phyloP scores from a whole-genome alignment of 2,329 filamentous ascomycete genomes.

The Fusarium siculi region DNA sequence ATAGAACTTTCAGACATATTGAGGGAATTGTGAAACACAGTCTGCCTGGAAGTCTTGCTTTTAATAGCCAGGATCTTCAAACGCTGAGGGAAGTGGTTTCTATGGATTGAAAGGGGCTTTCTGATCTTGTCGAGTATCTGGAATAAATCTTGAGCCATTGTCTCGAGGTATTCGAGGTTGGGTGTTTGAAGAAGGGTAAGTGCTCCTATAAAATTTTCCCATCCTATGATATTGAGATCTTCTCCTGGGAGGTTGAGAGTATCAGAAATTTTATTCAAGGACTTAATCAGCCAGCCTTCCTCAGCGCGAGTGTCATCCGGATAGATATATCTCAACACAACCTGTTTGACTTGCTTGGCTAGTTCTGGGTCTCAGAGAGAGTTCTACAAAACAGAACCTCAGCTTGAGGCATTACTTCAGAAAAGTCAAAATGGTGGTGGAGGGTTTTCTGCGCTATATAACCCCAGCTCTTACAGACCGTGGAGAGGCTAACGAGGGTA shows the following conservation, averaged over 20 bases:
- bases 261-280: background rate
- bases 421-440: slow-evolving; percentile 9
- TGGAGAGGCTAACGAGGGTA: background rate
- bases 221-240: rapidly evolving
- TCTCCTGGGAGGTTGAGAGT: background rate
- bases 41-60: background rate
- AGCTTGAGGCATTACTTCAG: rapidly evolving
- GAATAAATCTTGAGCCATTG: background rate
- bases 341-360: background rate
- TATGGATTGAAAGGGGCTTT: background rate
- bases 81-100: background rate
- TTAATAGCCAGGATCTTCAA: background rate
- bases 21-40: background rate
- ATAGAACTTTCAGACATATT: background rate
- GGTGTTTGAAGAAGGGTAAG: background rate
- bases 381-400: background rate
- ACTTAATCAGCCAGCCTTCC: background rate
- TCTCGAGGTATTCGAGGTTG: background rate
- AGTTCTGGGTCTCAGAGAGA: background rate
- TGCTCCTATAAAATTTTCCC: background rate
- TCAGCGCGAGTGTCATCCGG: rapidly evolving
- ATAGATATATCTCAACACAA: background rate
- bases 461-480: background rate
- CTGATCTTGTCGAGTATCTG: background rate
- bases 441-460: slow-evolving; percentile 7